Percentiles rank a stretch among this genome's conserved stretches.
Evolutionary conservation across 1,139 yeast species (phyloP).

Genomic region (Lodderomyces pseudojiufengensis): DNA sequence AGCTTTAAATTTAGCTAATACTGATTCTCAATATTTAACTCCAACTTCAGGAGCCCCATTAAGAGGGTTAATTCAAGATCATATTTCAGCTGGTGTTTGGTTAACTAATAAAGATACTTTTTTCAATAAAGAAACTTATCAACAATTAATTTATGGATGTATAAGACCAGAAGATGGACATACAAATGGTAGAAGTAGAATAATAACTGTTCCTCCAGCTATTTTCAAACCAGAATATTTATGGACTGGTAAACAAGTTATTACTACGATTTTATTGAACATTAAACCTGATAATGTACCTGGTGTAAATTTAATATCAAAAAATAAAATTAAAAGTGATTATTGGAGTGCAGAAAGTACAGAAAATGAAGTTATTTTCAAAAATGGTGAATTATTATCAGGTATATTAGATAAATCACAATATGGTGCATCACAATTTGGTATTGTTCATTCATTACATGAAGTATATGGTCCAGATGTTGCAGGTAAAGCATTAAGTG

Average conservation of each 20-base stretch:
- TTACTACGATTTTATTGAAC: conserved; percentile 82
- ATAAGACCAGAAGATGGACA: conserved; percentile 99
- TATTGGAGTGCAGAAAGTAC: conserved; percentile 87
- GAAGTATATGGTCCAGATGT: conserved; percentile 90
- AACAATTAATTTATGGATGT: conserved; percentile 90
- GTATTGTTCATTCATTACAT: conserved; percentile 93
- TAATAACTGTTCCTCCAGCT: conserved; percentile 87
- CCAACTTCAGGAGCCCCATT: conserved; percentile 98
- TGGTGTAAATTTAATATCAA: conserved; percentile 79
- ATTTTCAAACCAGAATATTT: conserved; percentile 79
- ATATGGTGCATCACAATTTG: conserved; percentile 97
- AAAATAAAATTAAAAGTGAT: conserved; percentile 88
- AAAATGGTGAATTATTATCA: conserved; percentile 79
- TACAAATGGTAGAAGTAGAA: conserved; percentile 58
- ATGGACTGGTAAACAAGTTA: conserved; percentile 99
- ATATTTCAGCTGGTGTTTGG: conserved; percentile 99
- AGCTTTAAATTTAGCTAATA: conserved; percentile 90
- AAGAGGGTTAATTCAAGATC: conserved; percentile 98
- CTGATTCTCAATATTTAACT: conserved; percentile 94
- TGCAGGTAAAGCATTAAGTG: conserved; percentile 88
- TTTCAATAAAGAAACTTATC: conserved; percentile 87
- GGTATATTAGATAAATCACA: conserved; percentile 98
- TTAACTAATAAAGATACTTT: conserved; percentile 87
- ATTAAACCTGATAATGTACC: conserved; percentile 85
- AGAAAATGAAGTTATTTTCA: conserved; percentile 84